Conservation (phyloP, 305 asterid species). For the Salvia sclarea region DNA sequence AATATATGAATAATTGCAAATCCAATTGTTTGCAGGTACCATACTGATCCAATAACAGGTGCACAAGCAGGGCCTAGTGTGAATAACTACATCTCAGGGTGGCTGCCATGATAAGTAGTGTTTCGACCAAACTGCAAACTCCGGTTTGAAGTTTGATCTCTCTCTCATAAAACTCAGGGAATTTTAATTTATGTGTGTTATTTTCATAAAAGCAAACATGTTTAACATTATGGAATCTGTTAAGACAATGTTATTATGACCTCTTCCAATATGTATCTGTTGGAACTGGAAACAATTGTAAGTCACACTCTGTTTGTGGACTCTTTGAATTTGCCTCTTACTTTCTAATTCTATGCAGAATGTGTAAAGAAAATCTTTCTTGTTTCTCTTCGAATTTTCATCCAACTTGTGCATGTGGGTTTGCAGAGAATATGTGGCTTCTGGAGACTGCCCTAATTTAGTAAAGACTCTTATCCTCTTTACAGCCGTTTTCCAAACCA, state of each 20-base stretch:
- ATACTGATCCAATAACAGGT: conserved; percentile 56
- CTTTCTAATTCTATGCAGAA: not conserved
- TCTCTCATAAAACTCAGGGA: conserved; percentile 18
- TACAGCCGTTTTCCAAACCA: not conserved
- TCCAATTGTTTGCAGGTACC: conserved; percentile 53
- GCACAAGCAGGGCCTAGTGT: conserved; percentile 74
- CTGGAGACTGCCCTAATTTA: not conserved
- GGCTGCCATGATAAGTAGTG: conserved; percentile 40
- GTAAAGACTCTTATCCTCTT: not conserved
- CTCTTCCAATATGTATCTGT: conserved; percentile 6
- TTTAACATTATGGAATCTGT: conserved; percentile 15
- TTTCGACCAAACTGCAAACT: not conserved
- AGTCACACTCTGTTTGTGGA: not conserved
- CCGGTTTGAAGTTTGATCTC: not conserved
- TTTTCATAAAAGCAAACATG: conserved; percentile 28
- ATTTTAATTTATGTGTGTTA: conserved; percentile 2
- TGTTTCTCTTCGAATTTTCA: not conserved
- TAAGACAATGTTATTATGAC: conserved; percentile 5
- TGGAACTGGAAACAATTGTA: conserved; percentile 5
- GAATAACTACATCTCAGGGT: conserved; percentile 54
- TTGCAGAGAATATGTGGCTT: too few relatives aligned
- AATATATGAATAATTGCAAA: not conserved
- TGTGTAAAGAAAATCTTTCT: not conserved
- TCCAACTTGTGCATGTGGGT: not conserved
- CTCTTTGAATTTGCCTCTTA: not conserved